Conservation (phyloP, 2,329 filamentous ascomycete genomes). For the Leptosphaerulina australis region DNA sequence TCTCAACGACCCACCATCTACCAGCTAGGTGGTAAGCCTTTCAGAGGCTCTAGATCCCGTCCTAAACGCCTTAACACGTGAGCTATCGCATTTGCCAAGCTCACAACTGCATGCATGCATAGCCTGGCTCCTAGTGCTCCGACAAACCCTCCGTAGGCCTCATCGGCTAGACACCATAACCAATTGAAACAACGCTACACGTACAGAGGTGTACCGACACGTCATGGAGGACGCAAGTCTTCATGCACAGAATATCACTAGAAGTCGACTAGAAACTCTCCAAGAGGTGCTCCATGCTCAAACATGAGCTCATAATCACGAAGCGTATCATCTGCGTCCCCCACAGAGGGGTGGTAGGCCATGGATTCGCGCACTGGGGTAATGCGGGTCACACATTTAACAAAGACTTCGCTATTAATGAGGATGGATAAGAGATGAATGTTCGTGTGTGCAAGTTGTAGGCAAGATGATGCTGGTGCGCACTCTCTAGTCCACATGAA, state of each 20-base stretch:
- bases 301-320: slow-evolving; percentile 4
- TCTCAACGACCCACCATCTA: slow-evolving; percentile 11
- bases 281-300: slow-evolving; percentile 8
- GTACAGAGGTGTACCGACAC: slow-evolving; percentile 4
- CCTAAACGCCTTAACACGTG: slow-evolving; percentile 14
- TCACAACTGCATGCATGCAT: slow-evolving; percentile 4
- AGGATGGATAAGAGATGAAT: background rate
- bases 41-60: slow-evolving; percentile 16
- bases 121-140: slow-evolving; percentile 12
- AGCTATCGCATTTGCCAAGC: slow-evolving; percentile 13
- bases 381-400: background rate
- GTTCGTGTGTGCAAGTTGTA: background rate
- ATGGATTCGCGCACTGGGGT: slow-evolving; percentile 2
- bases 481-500: background rate
- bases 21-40: slow-evolving; percentile 11
- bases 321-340: background rate
- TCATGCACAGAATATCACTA: slow-evolving; percentile 16
- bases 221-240: background rate
- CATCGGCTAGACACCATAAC: background rate
- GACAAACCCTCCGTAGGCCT: slow-evolving; percentile 18
- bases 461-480: background rate
- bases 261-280: slow-evolving; percentile 15
- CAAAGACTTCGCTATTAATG: background rate
- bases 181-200: slow-evolving; percentile 3
- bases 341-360: slow-evolving; percentile 2